A percentile compares a stretch with the other conserved stretches of the same genome.
phyloP scores from a whole-genome alignment of 441 rosid genomes.

The Eutrema salsugineum region DNA sequence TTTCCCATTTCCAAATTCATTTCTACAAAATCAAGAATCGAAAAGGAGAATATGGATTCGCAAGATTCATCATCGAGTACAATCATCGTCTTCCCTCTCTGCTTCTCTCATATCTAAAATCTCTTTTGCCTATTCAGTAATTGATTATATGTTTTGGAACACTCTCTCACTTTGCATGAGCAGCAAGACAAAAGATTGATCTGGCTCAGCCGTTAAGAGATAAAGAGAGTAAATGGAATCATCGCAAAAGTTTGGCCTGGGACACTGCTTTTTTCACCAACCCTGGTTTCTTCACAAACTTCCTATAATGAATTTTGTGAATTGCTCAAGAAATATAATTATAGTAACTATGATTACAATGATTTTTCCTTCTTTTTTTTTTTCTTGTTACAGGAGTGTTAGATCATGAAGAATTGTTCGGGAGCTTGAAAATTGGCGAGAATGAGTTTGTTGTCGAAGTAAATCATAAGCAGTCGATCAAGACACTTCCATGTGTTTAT shows the following conservation, averaged over 20 bases:
- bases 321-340: background rate
- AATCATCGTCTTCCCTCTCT: background rate
- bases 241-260: conserved; percentile 81
- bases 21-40: background rate
- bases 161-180: background rate
- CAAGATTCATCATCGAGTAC: conserved; percentile 18
- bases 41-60: conserved; percentile 1
- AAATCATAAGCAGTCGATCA: conserved; percentile 2
- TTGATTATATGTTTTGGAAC: background rate
- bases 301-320: background rate
- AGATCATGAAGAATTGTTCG: conserved; percentile 62
- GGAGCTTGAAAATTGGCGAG: conserved; percentile 37
- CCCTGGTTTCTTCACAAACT: conserved; percentile 44
- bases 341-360: background rate
- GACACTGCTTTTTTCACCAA: conserved; percentile 67
- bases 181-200: conserved; percentile 11
- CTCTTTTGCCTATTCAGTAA: background rate
- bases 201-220: background rate
- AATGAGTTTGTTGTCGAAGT: conserved; percentile 26
- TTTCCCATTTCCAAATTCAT: background rate
- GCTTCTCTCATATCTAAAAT: background rate
- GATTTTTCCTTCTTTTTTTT: background rate
- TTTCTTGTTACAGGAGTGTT: conserved; percentile 43
- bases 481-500: conserved; percentile 19
- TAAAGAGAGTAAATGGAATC: conserved; percentile 18